Conservation (phyloP, 2,329 filamentous ascomycete genomes). For the Lasiodiplodia sp. region DNA sequence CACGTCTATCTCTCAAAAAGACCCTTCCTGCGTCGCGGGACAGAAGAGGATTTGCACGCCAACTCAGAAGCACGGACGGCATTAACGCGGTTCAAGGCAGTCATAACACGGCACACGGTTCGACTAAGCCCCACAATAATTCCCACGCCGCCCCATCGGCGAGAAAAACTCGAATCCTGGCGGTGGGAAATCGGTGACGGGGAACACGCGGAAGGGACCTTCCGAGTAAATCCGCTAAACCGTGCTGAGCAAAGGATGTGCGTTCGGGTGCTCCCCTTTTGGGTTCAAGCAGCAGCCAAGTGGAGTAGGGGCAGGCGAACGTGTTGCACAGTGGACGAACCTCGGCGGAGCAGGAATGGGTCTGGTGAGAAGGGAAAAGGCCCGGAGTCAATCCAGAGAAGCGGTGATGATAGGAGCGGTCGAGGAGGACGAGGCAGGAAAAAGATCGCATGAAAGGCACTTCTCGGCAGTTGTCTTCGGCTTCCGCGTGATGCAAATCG, state of each 20-base stretch:
- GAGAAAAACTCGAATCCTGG: constrained; percentile 1
- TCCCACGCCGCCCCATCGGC: not conserved
- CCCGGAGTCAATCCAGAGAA: not conserved
- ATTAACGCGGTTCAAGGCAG: not conserved
- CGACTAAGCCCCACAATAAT: not conserved
- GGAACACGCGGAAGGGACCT: not conserved
- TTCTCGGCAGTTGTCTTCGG: not conserved
- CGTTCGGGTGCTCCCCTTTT: not conserved
- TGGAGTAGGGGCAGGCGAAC: not conserved
- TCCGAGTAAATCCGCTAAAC: not conserved
- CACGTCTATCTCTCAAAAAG: no score
- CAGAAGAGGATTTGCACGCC: not conserved
- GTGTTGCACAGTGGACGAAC: not conserved
- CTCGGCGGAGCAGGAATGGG: not conserved
- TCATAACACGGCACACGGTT: not conserved
- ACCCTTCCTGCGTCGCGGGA: no score
- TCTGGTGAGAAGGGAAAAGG: not conserved
- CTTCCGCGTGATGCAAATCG: not conserved
- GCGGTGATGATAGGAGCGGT: not conserved
- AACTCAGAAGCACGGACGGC: not conserved
- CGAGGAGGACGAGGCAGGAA: not conserved
- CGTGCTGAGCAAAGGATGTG: not conserved
- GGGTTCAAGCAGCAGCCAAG: not conserved
- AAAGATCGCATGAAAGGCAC: not conserved
- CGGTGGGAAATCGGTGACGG: not conserved